A percentile compares a stretch with the other conserved stretches of the same genome.
Conservation (phyloP, 306 rosid species). For the Nissolia schottii region DNA sequence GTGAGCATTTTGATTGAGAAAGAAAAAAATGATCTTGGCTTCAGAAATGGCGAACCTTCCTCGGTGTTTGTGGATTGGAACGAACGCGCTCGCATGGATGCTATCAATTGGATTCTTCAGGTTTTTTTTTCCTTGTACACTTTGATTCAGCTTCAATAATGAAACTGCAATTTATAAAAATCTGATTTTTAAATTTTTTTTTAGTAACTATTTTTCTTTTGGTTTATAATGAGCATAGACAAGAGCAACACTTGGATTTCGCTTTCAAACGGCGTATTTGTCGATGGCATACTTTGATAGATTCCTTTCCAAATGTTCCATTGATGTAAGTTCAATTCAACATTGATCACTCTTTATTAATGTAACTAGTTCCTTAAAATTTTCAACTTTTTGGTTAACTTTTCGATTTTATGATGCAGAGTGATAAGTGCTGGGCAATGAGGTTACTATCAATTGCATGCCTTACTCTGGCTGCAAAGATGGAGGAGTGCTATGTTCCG, state of each 20-base stretch:
- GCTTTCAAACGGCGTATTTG: slow-evolving; percentile 50
- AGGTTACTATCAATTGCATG: slow-evolving; percentile 48
- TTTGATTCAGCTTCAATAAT: not conserved
- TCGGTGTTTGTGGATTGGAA: slow-evolving; percentile 25
- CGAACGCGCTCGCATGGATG: slow-evolving; percentile 38
- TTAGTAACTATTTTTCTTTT: not conserved
- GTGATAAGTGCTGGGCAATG: slow-evolving; percentile 38
- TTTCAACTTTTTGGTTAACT: not conserved
- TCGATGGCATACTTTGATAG: slow-evolving; percentile 53
- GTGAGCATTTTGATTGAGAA: slow-evolving; percentile 29
- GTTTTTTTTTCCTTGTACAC: slow-evolving; percentile 21
- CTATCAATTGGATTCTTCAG: slow-evolving; percentile 53
- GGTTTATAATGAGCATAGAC: slow-evolving; percentile 23
- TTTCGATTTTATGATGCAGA: slow-evolving; percentile 22
- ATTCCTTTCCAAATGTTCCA: slow-evolving; percentile 35
- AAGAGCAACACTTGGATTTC: slow-evolving; percentile 40
- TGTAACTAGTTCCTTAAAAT: not conserved
- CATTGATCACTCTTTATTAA: not conserved
- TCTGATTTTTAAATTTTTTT: not conserved
- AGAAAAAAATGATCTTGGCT: slow-evolving; percentile 34
- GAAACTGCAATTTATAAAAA: not conserved
- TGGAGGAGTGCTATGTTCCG: slow-evolving; percentile 43
- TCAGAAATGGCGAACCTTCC: slow-evolving; percentile 18
- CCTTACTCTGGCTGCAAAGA: slow-evolving; percentile 54
- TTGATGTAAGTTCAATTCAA: slow-evolving; percentile 30